phyloP scores from a whole-genome alignment of 2,329 filamentous ascomycete genomes.

The Colletotrichum liriopes region DNA sequence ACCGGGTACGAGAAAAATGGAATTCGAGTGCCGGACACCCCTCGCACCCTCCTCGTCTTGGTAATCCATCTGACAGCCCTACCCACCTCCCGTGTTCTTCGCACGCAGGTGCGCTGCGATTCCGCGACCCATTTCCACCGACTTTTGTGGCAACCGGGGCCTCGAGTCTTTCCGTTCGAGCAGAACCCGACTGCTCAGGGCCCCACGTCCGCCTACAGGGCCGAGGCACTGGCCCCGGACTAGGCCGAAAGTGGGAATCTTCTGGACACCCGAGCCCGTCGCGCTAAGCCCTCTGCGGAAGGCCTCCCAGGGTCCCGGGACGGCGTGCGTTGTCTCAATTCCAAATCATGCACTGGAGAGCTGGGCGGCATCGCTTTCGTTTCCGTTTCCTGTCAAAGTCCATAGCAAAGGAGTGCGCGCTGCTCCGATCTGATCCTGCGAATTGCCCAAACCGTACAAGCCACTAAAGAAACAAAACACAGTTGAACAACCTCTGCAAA shows the following conservation, averaged over 20 bases:
- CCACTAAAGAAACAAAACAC: background rate
- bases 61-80: constrained; percentile 13
- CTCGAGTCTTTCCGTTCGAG: constrained; percentile 7
- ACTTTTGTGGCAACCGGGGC: constrained; percentile 22
- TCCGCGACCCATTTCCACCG: background rate
- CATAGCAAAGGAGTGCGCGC: background rate
- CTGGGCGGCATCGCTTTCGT: background rate
- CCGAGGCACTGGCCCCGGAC: constrained; percentile 29
- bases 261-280: background rate
- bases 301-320: background rate
- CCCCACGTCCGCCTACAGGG: background rate
- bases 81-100: too few relatives aligned
- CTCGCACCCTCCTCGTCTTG: constrained; percentile 1
- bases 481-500: background rate
- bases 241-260: constrained; percentile 33
- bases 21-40: background rate
- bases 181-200: background rate
- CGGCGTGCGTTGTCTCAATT: constrained; percentile 12
- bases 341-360: constrained; percentile 31
- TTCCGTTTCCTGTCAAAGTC: constrained; percentile 2
- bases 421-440: background rate
- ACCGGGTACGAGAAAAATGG: too few relatives aligned
- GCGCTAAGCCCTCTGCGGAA: constrained; percentile 14
- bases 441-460: too few relatives aligned
- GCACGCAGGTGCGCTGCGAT: too few relatives aligned